phyloP scores from a whole-genome alignment of 345 rosid genomes.

The Nasturtium officinale region DNA sequence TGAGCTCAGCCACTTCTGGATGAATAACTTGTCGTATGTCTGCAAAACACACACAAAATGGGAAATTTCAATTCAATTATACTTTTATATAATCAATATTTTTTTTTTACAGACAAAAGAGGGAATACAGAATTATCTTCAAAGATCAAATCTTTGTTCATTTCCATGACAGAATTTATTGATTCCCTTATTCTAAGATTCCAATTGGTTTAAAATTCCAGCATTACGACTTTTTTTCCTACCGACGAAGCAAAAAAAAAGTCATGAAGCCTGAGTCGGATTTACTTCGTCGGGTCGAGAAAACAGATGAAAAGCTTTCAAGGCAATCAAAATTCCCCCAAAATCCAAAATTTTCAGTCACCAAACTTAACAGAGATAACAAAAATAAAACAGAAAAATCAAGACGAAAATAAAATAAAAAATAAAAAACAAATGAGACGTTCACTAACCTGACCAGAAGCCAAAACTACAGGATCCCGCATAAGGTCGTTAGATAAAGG shows the following conservation, averaged over 20 bases:
- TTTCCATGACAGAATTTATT: not conserved
- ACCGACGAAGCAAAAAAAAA: slow-evolving; percentile 4
- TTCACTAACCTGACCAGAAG: slow-evolving; percentile 78
- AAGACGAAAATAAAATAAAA: not conserved
- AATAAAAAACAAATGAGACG: no score
- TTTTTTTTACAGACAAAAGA: not conserved
- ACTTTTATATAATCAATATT: not conserved
- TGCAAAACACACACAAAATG: slow-evolving; percentile 41
- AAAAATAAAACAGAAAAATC: not conserved
- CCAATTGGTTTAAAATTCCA: not conserved
- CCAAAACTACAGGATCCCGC: slow-evolving; percentile 91
- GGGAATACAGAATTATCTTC: not conserved
- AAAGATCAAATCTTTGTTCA: not conserved
- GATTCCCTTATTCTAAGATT: not conserved
- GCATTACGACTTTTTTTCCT: not conserved
- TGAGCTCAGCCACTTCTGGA: slow-evolving; percentile 79
- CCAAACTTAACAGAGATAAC: slow-evolving; percentile 16
- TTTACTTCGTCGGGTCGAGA: slow-evolving; percentile 4
- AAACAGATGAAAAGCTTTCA: slow-evolving; percentile 11
- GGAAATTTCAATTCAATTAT: not conserved
- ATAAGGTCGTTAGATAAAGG: slow-evolving; percentile 86
- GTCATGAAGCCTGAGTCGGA: slow-evolving; percentile 6
- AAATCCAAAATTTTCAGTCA: not conserved
- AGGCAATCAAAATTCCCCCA: slow-evolving; percentile 18
- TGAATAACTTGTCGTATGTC: slow-evolving; percentile 84